phyloP scores from a whole-genome alignment of 352 stramenopile species.

The Phytophthora tentaculata region DNA sequence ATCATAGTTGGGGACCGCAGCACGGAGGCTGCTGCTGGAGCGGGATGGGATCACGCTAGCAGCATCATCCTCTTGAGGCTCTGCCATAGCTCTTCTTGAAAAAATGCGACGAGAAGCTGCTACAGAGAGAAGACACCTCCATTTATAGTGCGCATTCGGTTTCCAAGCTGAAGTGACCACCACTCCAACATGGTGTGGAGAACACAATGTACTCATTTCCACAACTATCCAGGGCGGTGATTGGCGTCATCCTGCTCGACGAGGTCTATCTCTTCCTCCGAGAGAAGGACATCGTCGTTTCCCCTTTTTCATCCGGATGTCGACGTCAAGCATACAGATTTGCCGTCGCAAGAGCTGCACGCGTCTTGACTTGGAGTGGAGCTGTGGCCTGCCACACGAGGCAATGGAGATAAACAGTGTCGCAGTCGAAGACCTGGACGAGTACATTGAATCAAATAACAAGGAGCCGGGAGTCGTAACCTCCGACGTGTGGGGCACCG shows the following conservation, averaged over 20 bases:
- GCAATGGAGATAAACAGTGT: constrained; percentile 40
- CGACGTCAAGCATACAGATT: constrained; percentile 24
- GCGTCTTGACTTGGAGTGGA: constrained; percentile 40
- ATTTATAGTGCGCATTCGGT: constrained; percentile 21
- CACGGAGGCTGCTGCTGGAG: constrained; percentile 11
- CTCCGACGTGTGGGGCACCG: constrained; percentile 18
- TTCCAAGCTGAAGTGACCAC: constrained; percentile 33
- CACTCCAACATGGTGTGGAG: constrained; percentile 20
- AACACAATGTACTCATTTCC: constrained; percentile 22
- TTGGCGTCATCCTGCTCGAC: constrained; percentile 8
- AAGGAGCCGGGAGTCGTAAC: constrained; percentile 26
- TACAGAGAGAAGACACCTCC: neutral
- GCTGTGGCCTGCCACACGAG: constrained; percentile 35
- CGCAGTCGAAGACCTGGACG: constrained; percentile 40
- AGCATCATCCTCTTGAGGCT: constrained; percentile 12
- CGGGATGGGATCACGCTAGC: constrained; percentile 1
- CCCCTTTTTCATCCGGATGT: constrained; percentile 15
- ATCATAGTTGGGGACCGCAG: constrained; percentile 20
- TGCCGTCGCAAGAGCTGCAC: constrained; percentile 41
- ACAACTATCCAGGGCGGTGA: constrained; percentile 5
- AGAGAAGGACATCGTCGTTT: constrained; percentile 2
- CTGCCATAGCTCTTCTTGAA: constrained; percentile 2
- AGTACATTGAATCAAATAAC: constrained; percentile 26
- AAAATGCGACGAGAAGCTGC: neutral
- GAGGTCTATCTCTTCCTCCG: neutral